phyloP scores from a whole-genome alignment of 805 yeast species.

The Candida oleophila region DNA sequence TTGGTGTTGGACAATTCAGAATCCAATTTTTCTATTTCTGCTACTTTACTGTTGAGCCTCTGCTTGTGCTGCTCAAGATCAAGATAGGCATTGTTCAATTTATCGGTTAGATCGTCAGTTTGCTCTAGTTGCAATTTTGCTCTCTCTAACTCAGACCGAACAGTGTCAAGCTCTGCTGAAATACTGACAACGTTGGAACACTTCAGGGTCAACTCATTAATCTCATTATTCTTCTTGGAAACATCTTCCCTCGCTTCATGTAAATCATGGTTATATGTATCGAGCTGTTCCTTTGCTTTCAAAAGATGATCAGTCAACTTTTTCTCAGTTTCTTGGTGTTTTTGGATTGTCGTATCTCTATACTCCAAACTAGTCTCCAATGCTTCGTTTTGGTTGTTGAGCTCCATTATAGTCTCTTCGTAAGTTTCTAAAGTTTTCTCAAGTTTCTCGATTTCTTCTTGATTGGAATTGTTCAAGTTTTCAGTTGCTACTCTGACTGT shows the following conservation, averaged over 20 bases:
- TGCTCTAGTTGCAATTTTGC: neutral
- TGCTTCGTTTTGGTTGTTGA: slow-evolving; percentile 1
- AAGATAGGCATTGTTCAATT: neutral
- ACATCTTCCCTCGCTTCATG: slow-evolving; percentile 2
- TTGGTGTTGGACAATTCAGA: neutral
- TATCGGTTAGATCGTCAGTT: neutral
- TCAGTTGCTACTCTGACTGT: neutral
- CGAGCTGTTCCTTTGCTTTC: neutral
- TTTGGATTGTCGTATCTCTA: neutral
- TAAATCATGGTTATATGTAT: neutral
- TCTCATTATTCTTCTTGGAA: slow-evolving; percentile 1
- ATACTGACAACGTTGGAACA: neutral
- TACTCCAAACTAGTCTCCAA: neutral
- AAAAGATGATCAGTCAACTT: neutral
- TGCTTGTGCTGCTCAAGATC: neutral
- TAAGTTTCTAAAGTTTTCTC: neutral
- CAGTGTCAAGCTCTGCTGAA: neutral
- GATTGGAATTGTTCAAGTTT: neutral
- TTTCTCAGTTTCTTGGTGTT: neutral
- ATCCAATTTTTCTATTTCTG: neutral
- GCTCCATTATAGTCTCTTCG: slow-evolving; percentile 1
- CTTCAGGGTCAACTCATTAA: slow-evolving; percentile 1
- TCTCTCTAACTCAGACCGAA: neutral
- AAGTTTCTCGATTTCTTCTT: neutral
- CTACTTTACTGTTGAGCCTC: neutral